Conservation (phyloP, 225 moss, liverwort and hornwort genomes). For the Marchantia paleacea region DNA sequence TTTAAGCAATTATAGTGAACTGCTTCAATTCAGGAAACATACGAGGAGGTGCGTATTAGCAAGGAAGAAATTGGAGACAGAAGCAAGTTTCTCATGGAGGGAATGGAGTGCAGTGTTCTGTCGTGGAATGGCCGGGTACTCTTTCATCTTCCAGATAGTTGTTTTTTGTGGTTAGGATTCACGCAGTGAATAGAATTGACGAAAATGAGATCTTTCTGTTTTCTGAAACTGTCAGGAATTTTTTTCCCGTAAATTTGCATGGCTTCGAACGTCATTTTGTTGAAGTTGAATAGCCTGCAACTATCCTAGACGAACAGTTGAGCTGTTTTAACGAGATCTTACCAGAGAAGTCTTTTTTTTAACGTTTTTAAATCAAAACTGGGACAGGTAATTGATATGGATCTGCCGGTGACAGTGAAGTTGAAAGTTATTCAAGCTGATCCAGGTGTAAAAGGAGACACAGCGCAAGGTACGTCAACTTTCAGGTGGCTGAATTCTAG, state of each 20-base stretch:
- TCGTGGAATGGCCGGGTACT: constrained; percentile 81
- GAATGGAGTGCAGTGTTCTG: constrained; percentile 83
- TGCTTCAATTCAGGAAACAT: constrained; percentile 48
- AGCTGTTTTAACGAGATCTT: neutral
- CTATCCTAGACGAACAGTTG: neutral
- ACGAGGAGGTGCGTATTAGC: constrained; percentile 72
- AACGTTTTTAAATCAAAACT: neutral
- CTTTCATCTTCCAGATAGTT: neutral
- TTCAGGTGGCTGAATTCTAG: neutral
- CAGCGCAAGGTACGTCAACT: constrained; percentile 67
- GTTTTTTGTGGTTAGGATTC: neutral
- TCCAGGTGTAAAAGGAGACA: constrained; percentile 93
- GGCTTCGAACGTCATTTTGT: too few species aligned
- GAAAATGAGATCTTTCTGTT: too few species aligned
- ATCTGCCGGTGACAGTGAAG: constrained; percentile 83
- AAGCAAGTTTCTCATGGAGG: constrained; percentile 81
- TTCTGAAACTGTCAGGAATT: too few species aligned
- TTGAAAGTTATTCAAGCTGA: constrained; percentile 74
- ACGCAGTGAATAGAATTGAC: too few species aligned
- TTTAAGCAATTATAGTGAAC: neutral
- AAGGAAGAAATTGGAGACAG: constrained; percentile 67
- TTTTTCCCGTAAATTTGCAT: too few species aligned
- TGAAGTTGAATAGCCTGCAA: neutral
- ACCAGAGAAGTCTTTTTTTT: neutral
- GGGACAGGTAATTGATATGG: constrained; percentile 89